Evolutionary conservation across 2,329 filamentous ascomycete species (phyloP).

Genomic region (Colletotrichum simmondsii): DNA sequence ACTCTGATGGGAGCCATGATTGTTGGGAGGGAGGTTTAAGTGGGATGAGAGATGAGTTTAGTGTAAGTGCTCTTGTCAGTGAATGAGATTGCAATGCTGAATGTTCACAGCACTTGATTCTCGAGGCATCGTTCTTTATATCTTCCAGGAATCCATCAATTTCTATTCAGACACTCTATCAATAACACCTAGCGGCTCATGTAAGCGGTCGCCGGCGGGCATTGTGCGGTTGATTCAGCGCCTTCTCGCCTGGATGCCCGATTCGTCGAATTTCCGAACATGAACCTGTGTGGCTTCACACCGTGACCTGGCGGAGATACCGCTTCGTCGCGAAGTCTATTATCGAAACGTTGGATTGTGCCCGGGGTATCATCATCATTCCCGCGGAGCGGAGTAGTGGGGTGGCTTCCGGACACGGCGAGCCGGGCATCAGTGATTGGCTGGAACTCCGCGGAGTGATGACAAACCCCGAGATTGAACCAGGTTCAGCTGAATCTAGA

Average conservation of each 20-base stretch:
- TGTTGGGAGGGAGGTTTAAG: neutral
- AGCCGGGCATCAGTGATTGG: neutral
- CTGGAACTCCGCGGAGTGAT: conserved; percentile 1
- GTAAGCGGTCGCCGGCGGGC: neutral
- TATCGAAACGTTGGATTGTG: neutral
- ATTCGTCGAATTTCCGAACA: neutral
- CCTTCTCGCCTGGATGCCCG: neutral
- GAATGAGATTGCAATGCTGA: neutral
- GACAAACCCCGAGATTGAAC: neutral
- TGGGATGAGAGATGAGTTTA: neutral
- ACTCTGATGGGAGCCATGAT: conserved; percentile 57
- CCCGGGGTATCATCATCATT: neutral
- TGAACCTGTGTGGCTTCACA: neutral
- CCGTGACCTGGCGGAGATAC: too few relatives aligned
- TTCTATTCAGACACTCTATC: neutral
- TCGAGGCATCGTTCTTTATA: neutral
- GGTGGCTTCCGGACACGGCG: neutral
- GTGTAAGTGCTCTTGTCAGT: neutral
- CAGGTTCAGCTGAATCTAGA: neutral
- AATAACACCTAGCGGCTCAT: neutral
- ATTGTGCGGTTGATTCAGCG: neutral
- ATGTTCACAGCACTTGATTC: neutral
- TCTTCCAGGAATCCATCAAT: neutral
- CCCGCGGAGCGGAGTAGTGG: conserved; percentile 18
- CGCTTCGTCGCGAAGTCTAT: neutral